Evolutionary conservation across 768 basidiomycete genomes (phyloP).

Genomic region (Mycena floridula): DNA sequence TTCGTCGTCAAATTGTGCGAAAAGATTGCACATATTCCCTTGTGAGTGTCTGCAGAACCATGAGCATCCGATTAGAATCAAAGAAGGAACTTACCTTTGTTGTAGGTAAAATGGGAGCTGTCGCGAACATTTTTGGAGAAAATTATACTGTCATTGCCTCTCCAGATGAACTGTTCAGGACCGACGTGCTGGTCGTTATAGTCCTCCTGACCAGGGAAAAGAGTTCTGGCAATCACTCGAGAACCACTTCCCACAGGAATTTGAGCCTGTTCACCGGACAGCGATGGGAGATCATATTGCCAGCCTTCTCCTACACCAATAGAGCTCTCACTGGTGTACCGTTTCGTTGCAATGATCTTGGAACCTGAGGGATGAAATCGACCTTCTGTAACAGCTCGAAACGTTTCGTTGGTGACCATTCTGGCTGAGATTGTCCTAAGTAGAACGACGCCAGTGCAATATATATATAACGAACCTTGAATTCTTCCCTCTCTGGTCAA

Average conservation of each 20-base stretch:
- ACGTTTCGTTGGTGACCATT: constrained; percentile 66
- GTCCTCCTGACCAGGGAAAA: constrained; percentile 49
- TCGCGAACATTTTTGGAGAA: constrained; percentile 63
- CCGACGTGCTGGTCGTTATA: constrained; percentile 72
- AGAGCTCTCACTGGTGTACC: constrained; percentile 56
- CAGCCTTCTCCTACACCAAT: constrained; percentile 72
- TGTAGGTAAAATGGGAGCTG: constrained; percentile 44
- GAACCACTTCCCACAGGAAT: constrained; percentile 29
- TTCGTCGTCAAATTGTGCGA: constrained; percentile 56
- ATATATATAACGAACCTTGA: constrained; percentile 1
- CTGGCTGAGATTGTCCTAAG: neutral
- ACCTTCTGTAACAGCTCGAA: constrained; percentile 62
- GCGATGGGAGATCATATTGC: constrained; percentile 40
- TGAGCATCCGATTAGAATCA: neutral
- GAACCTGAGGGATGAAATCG: constrained; percentile 64
- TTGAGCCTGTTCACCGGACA: constrained; percentile 24
- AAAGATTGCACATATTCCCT: constrained; percentile 68
- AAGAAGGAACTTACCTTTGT: constrained; percentile 45
- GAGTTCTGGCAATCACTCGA: constrained; percentile 46
- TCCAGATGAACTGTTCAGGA: constrained; percentile 66
- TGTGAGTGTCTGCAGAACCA: constrained; percentile 48
- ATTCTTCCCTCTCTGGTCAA: constrained; percentile 5
- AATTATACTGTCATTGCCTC: constrained; percentile 48
- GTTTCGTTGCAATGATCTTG: constrained; percentile 68
- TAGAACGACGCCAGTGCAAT: neutral